Percentiles rank a stretch among this genome's conserved stretches.
Evolutionary conservation across 163 green algal species (phyloP).

Genomic region (Prototheca wickerhamii): DNA sequence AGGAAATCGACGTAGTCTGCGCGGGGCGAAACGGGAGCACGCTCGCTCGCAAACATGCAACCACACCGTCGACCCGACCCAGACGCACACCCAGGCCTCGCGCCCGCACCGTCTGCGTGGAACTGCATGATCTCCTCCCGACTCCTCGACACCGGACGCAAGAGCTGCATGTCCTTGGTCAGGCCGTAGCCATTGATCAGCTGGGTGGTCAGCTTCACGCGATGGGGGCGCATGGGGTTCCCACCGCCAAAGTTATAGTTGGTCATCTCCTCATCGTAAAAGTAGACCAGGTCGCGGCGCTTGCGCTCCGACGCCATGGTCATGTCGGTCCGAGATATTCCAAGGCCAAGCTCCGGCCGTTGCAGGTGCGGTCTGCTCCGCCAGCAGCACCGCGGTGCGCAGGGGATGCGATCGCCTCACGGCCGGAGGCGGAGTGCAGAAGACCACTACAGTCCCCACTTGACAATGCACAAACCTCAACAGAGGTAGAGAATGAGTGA

Average conservation of each 20-base stretch:
- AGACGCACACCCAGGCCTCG: neutral
- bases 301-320: too few species aligned
- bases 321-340: too few species aligned
- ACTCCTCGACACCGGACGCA: conserved; percentile 46
- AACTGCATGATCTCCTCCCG: conserved; percentile 76
- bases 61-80: too few species aligned
- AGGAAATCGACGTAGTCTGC: conserved; percentile 93
- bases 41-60: neutral
- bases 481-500: too few species aligned
- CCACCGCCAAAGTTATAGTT: conserved; percentile 67
- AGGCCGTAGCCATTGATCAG: conserved; percentile 78
- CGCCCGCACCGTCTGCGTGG: conserved; percentile 69
- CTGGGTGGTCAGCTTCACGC: conserved; percentile 70
- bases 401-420: too few species aligned
- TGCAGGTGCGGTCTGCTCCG: too few species aligned
- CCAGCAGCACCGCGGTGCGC: too few species aligned
- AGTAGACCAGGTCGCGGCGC: conserved; percentile 32
- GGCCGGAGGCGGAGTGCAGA: too few species aligned
- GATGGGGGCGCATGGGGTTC: conserved; percentile 87
- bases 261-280: conserved; percentile 41
- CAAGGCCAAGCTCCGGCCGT: too few species aligned
- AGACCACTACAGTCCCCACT: too few species aligned
- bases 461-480: too few species aligned
- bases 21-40: neutral
- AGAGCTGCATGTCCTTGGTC: conserved; percentile 57